Evolutionary conservation across 1,139 yeast species (phyloP).

Genomic region (Hyphopichia pseudoburtonii): DNA sequence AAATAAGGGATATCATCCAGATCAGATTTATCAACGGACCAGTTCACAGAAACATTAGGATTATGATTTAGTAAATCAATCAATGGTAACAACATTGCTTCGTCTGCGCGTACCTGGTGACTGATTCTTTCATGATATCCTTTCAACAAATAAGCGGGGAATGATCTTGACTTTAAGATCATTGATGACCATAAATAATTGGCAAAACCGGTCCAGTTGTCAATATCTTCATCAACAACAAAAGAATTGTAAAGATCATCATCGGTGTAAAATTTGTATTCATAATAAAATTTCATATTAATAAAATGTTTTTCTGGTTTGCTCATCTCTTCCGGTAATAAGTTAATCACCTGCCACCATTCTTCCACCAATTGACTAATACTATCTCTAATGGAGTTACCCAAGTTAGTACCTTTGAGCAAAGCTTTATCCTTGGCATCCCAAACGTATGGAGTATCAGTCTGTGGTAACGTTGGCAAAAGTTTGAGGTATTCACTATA

Average conservation of each 20-base stretch:
- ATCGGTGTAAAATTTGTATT: conserved; percentile 43
- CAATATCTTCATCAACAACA: conserved; percentile 15
- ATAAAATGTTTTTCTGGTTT: conserved; percentile 39
- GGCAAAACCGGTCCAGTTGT: conserved; percentile 62
- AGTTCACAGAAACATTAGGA: conserved; percentile 59
- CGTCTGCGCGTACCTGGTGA: conserved; percentile 31
- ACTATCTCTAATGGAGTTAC: conserved; percentile 40
- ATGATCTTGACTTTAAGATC: conserved; percentile 74
- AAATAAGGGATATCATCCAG: conserved; percentile 17
- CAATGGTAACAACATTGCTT: conserved; percentile 74
- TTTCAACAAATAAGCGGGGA: conserved; percentile 58
- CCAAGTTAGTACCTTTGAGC: conserved; percentile 59
- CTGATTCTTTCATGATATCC: conserved; percentile 22
- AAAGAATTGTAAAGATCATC: conserved; percentile 35
- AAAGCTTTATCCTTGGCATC: conserved; percentile 45
- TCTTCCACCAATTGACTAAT: conserved; percentile 41
- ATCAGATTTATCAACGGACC: conserved; percentile 42
- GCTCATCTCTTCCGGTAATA: conserved; percentile 31
- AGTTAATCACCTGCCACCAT: conserved; percentile 47
- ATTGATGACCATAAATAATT: conserved; percentile 74
- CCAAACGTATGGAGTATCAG: conserved; percentile 69
- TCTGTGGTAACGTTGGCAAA: conserved; percentile 53
- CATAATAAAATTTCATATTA: conserved; percentile 49
- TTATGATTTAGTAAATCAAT: conserved; percentile 78
- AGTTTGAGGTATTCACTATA: conserved; percentile 53